Evolutionary conservation across 257 asterid genomes (phyloP).

Genomic region (Fraxinus pennsylvanica): DNA sequence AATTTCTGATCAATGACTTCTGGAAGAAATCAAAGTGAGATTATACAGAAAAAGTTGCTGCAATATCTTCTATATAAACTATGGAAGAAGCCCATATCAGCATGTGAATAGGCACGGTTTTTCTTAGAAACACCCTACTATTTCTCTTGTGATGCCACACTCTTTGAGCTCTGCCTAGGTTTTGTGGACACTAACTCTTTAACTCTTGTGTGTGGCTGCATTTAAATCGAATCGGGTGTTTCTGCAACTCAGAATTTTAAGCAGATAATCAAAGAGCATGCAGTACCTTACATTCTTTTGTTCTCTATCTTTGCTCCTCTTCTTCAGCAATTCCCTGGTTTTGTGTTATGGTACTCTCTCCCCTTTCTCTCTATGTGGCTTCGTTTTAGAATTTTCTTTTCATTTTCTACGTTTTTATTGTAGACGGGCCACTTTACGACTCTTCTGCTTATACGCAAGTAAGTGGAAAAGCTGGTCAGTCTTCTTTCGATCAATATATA

Average conservation of each 20-base stretch:
- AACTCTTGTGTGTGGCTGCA: background rate
- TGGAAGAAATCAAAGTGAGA: background rate
- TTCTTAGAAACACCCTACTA: slow-evolving; percentile 24
- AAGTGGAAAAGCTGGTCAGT: background rate
- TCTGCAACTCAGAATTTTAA: background rate
- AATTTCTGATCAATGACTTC: background rate
- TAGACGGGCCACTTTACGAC: slow-evolving; percentile 85
- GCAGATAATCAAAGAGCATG: slow-evolving; percentile 28
- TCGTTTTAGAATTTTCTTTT: background rate
- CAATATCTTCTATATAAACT: background rate
- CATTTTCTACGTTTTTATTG: slow-evolving; percentile 25
- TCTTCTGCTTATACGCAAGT: slow-evolving; percentile 77
- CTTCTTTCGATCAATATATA: background rate
- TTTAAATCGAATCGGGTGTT: background rate
- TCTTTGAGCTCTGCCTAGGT: background rate
- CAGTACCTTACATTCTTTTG: slow-evolving; percentile 10
- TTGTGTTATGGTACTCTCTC: slow-evolving; percentile 42
- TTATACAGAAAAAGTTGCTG: background rate
- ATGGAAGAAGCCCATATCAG: slow-evolving; percentile 4
- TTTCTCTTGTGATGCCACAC: slow-evolving; percentile 48
- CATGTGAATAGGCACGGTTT: slow-evolving; percentile 27
- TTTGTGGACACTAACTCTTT: background rate
- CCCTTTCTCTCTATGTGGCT: slow-evolving; percentile 21
- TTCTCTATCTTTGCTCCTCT: slow-evolving; percentile 28
- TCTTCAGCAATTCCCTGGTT: slow-evolving; percentile 21